These are phyloP conservation scores for Geotrichum candidum DNA, from an alignment of 1,139 yeast species.

Conservation along the genomic window DNA sequence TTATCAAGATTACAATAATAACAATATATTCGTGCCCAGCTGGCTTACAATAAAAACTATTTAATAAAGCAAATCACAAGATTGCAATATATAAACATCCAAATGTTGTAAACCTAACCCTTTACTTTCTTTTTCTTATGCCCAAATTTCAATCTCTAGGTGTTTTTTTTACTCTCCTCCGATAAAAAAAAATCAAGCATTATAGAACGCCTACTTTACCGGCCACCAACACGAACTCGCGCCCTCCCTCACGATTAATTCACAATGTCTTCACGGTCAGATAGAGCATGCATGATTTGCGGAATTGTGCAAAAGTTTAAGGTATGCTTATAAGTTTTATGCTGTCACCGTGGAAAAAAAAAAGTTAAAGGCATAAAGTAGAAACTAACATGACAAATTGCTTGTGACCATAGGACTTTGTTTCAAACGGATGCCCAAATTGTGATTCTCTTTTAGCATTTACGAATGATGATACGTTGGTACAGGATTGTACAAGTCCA, in stretches of 20 bases:
- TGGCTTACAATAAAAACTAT: too few relatives aligned
- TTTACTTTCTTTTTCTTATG: neutral
- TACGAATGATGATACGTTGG: slow-evolving; percentile 76
- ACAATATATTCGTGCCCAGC: too few relatives aligned
- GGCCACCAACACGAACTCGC: neutral
- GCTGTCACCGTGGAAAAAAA: neutral
- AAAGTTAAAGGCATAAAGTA: neutral
- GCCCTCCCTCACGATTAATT: neutral
- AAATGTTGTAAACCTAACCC: neutral
- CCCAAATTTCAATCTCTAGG: neutral
- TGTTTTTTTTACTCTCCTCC: neutral
- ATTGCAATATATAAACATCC: neutral
- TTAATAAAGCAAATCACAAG: neutral
- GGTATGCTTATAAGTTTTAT: slow-evolving; percentile 31
- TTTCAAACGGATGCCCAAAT: slow-evolving; percentile 91
- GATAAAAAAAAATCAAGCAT: neutral
- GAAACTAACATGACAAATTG: neutral
- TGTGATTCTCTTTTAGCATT: slow-evolving; percentile 81
- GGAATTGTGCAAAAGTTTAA: slow-evolving; percentile 79
- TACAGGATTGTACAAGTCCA: slow-evolving; percentile 91
- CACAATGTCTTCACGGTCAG: slow-evolving; percentile 56
- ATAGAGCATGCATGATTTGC: slow-evolving; percentile 96
- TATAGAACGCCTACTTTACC: neutral
- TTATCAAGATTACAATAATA: too few relatives aligned
- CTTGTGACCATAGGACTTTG: slow-evolving; percentile 47